Evolutionary conservation across 2,329 filamentous ascomycete species (phyloP), one percentile per base, ranked within the genome.

Genomic region (Colletotrichum sp.): DNA sequence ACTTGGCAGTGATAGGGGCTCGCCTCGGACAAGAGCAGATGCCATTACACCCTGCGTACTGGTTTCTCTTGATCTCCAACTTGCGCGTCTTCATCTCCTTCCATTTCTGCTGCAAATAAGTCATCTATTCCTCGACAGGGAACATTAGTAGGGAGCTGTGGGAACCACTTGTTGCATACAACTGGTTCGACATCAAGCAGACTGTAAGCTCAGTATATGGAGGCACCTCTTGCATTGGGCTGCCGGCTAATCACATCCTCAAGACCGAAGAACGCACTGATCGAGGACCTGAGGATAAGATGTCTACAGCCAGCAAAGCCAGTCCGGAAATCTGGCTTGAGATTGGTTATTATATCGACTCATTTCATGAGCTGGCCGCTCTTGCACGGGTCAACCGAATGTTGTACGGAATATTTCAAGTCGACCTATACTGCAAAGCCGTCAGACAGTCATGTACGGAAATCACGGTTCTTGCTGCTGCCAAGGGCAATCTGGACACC

Each of bases 171-270:
- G 39, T n/a, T n/a, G 0, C 8, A 43, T 43, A 0, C 18, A 10
- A 0, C 39, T 43, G 18, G 0, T 6, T 43, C 18, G 18, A 43
- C 39, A 43, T 6, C 8, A 43, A 43, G 43, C 43, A 21, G 10
- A 48, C 6, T 13, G 43, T 48, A 48, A 48, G 43, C 18, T 21
- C n/a, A 0, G 0, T 0, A 13, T 21, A 48, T 48, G n/a, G 4
- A 48, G 0, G 43, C 0, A n/a, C 0, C 6, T 13, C 5, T 21
- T 21, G n/a, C 43, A 0, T 3, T 0, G n/a, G 43, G 8, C 43
- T 10, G 10, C 43, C 18, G 1, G 43, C 9, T 21, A 12, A 48
- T 5, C 18, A 48, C 0, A 7, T 21, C 10, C 3, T 1, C n/a
- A 48, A 0, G 43, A 21, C 43, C n/a, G 43, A 0, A 43, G 18